Conservation (phyloP, 1,284 basidiomycete genomes). For the Papiliotrema nemorosa region DNA sequence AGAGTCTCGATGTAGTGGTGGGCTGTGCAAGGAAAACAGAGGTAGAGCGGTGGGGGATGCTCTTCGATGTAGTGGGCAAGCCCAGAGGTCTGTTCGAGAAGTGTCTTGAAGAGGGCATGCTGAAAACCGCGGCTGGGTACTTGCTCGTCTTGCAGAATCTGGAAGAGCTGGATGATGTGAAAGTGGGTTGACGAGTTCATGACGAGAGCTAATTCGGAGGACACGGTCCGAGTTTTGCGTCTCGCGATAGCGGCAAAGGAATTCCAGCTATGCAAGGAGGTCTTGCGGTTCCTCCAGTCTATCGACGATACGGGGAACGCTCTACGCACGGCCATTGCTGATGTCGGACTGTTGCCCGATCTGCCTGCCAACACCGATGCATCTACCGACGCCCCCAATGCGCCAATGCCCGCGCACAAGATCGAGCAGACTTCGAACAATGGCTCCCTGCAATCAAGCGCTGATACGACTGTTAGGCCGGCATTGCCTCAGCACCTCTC, state of each 20-base stretch:
- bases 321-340: constrained; percentile 51
- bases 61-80: constrained; percentile 87
- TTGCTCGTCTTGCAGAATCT: constrained; percentile 89
- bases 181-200: constrained; percentile 31
- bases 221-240: constrained; percentile 72
- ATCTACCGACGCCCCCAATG: background rate
- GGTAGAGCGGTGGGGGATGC: constrained; percentile 78
- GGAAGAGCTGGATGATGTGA: constrained; percentile 78
- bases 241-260: constrained; percentile 67
- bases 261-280: constrained; percentile 59
- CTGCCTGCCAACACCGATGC: background rate
- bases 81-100: constrained; percentile 90
- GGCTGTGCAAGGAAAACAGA: constrained; percentile 97
- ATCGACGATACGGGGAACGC: constrained; percentile 79
- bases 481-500: background rate
- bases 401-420: background rate
- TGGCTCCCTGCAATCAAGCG: background rate
- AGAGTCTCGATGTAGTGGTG: constrained; percentile 86
- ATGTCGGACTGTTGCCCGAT: constrained; percentile 35
- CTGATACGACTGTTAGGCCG: background rate
- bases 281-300: constrained; percentile 85
- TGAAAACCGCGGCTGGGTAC: constrained; percentile 90
- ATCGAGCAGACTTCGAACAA: background rate
- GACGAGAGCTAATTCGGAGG: constrained; percentile 39
- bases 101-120: constrained; percentile 68